Evolutionary conservation across 2,329 filamentous ascomycete genomes (phyloP), one percentile per base, ranked within the genome.

Genomic region (Claviceps citrina): DNA sequence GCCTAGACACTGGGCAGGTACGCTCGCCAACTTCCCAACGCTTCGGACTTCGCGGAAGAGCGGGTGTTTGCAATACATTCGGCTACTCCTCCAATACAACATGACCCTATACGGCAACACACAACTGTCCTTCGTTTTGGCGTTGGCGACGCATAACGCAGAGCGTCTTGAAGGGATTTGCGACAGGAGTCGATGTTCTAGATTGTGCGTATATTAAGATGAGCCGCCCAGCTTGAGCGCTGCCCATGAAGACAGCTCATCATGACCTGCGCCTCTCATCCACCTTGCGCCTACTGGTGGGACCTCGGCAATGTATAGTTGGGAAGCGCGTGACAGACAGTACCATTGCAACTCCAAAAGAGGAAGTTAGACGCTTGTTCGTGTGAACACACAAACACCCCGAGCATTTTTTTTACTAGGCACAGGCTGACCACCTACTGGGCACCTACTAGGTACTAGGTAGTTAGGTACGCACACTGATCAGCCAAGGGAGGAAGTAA

Each of bases 41-140:
- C 24, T n/a, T 34, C 24, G 13, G 31, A 18, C 31, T 39, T 27
- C n/a, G 15, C 31, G 38, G 22, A 27, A 34, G 19, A 34, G 15
- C 38, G 37, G 15, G 30, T 33, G 37, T 27, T 19, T 39, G 37
- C 38, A 22, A 28, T 27, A 15, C 18, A 26, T 33, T 39, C 31
- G 38, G 31, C 22, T 39, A 34, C 15, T 22, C 10, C 24, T 28
- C 31, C 31, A 33, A 39, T 34, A 33, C 18, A 12, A 16, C 13
- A 27, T 33, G 15, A 12, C 12, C 18, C 4, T 19, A 7, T 20
- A 20, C 37, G 37, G 37, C 22, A 33, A 31, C n/a, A 9, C 6
- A 7, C 8, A 31, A n/a, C 34, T 30, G 9, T 33, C 6, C 5
- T 24, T 19, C 7, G 10, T 20, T 7, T 31, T 31, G 22, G 30